Evolutionary conservation across 2,329 filamentous ascomycete species (phyloP), one percentile per base, ranked within the genome.

Genomic region (Microascus cirrosus): DNA sequence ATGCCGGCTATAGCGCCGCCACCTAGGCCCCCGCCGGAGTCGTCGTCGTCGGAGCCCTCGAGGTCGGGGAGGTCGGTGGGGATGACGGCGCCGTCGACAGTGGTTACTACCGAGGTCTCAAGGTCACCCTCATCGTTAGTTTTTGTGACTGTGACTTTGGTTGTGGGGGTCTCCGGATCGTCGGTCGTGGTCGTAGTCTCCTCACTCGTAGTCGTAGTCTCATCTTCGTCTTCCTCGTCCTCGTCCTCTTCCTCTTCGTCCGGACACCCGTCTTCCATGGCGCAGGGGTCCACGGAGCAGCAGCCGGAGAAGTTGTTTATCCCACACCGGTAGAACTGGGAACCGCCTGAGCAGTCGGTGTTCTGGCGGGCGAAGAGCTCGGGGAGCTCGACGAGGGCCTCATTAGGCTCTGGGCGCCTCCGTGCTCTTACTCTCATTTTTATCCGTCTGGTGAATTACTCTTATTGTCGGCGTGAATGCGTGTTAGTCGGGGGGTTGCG

Each of bases 211-310:
- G 39, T 45, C 15, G 25, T 35, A 20, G 15, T 36, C 8, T 56
- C 42, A 15, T 55, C 36, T 4, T 20, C 59, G 35, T 39, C 53
- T 2, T 32, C 36, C 32, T 24, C 42, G n/a, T 35, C 25, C 22
- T 34, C 24, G 55, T 22, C 42, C 22, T 42, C 45, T 39, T 48
- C 48, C 35, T 35, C 24, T 15, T 55, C 32, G 34, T 42, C 35
- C 45, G 70, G 70, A 59, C 73, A 76, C 7, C 57, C 57, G 3
- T 58, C 61, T 2, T 58, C 52, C 54, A 66, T 55, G 3, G 60
- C 58, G 63, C 79, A 81, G 18, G 77, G 71, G 60, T 78, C 65
- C 15, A 70, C 64, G 15, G 67, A 64, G 63, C 78, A 81, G 62
- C 79, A 81, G 20, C 75, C 77, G 2, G 55, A 59, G 61, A 74